A percentile compares a stretch with the other conserved stretches of the same genome.
These are phyloP conservation scores for Corylus heterophylla DNA, from an alignment of 306 rosid genomes.

Conservation along the genomic window DNA sequence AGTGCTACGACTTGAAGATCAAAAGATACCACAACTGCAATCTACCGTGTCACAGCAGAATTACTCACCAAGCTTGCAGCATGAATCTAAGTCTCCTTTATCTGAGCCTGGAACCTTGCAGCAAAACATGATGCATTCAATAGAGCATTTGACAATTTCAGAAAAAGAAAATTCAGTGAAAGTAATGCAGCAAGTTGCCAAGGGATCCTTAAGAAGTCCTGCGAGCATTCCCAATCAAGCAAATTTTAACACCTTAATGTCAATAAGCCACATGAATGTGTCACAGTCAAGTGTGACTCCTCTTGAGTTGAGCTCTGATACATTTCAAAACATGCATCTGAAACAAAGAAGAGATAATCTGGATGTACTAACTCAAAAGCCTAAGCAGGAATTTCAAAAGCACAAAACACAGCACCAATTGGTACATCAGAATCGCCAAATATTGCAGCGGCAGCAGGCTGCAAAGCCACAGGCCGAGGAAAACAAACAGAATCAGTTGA, in stretches of 20 bases:
- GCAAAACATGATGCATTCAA: constrained; percentile 14
- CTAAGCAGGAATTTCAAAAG: background rate
- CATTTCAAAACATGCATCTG: background rate
- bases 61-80: background rate
- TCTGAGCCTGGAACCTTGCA: constrained; percentile 11
- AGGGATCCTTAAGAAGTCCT: background rate
- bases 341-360: constrained; percentile 9
- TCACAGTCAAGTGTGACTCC: background rate
- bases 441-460: constrained; percentile 1
- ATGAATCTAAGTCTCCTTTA: background rate
- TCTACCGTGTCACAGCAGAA: background rate
- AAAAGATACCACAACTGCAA: constrained; percentile 1
- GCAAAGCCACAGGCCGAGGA: background rate
- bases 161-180: background rate
- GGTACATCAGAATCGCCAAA: background rate
- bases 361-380: background rate
- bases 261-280: background rate
- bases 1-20: constrained; percentile 2
- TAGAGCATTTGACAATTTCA: constrained; percentile 4
- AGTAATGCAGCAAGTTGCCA: constrained; percentile 4
- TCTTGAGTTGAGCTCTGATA: background rate
- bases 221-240: background rate
- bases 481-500: constrained; percentile 1
- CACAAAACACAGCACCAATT: background rate
- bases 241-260: background rate